phyloP scores from a whole-genome alignment of 345 rosid genomes.

The Hirschfeldia incana region DNA sequence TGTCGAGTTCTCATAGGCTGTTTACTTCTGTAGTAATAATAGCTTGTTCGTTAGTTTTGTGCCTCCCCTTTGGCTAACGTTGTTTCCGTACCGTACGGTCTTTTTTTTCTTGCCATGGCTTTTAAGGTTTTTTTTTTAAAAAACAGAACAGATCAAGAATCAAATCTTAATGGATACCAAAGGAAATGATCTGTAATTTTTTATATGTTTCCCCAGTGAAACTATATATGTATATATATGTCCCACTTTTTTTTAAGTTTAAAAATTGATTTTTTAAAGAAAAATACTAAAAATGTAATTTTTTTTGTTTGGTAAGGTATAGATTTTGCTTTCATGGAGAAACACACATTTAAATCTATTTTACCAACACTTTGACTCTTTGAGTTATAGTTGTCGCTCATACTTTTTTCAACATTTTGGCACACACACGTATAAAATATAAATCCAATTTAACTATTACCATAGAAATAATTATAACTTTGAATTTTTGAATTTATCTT shows the following conservation, averaged over 20 bases:
- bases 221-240: neutral
- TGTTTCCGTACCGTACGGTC: conserved; percentile 39
- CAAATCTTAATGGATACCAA: too few relatives aligned
- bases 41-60: conserved; percentile 23
- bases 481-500: too few relatives aligned
- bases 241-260: neutral
- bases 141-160: too few relatives aligned
- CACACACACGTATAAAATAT: neutral
- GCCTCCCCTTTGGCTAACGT: conserved; percentile 16
- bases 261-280: too few relatives aligned
- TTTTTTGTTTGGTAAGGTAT: neutral
- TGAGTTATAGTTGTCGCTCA: neutral
- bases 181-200: neutral
- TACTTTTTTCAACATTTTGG: neutral
- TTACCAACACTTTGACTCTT: neutral
- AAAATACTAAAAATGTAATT: neutral
- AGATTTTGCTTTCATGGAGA: neutral
- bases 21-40: neutral
- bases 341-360: neutral
- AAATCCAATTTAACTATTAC: too few relatives aligned
- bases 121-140: too few relatives aligned
- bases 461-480: too few relatives aligned
- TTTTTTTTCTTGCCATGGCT: neutral
- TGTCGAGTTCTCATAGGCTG: conserved; percentile 30
- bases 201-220: neutral